Evolutionary conservation across 2,329 filamentous ascomycete genomes (phyloP), one percentile per base, ranked within the genome.

Genomic region (Exophiala aquamarina): DNA sequence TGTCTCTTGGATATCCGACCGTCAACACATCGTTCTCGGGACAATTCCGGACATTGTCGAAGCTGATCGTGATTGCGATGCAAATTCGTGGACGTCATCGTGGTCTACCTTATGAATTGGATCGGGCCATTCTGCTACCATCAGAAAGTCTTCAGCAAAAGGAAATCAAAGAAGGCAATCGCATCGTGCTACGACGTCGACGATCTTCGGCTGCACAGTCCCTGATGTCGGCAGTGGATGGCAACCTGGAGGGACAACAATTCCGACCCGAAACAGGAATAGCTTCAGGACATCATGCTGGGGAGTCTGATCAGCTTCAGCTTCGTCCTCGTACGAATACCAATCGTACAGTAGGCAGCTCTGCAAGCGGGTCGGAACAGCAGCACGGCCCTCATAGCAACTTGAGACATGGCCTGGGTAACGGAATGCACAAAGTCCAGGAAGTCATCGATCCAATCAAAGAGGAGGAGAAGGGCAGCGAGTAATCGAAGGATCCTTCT

Each of bases 1-100:
- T 98, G 47, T 92, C 86, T 40, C 77, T 98, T 13, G 93, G 93
- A 4, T 95, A 92, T 52, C 76, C 86, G 0, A 73, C 70, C 15
- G 76, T 83, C 65, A 87, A 95, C 66, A 79, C 89, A 0, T 90
- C 87, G 0, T 89, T 98, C 56, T 90, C 82, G 23, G 85, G 80
- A 0, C 82, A 96, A 58, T 96, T 98, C 66, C 81, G 77, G 10
- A 77, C 84, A 0, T 68, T 95, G 5, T 80, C 76, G 14, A 84
- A 84, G 60, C 72, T 85, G 50, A 73, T 85, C 54, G 81, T 85
- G 58, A 79, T 83, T 51, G 81, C 81, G 9, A 84, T 84, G 81
- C 78, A 82, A 67, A 70, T 85, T 47, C 79, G 82, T 53, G 82
- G 82, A 21, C 73, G 82, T 4, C 82, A 85, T 59, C 79, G 82